Evolutionary conservation across 495 filamentous ascomycete species (phyloP).

Genomic region (Talaromyces wortmannii): DNA sequence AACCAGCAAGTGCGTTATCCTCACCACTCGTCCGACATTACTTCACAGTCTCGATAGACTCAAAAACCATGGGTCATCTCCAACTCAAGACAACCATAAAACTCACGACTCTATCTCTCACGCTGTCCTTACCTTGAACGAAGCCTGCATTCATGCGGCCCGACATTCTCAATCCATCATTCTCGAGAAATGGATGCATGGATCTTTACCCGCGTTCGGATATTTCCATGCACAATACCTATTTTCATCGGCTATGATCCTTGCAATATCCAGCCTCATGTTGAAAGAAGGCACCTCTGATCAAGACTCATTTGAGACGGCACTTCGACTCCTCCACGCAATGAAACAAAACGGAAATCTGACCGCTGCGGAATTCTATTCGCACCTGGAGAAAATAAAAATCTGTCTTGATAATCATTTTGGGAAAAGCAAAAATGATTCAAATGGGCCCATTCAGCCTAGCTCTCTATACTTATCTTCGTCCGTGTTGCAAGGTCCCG

Average conservation of each 20-base stretch:
- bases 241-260: constrained; percentile 32
- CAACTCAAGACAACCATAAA: neutral
- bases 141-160: constrained; percentile 39
- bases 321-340: constrained; percentile 28
- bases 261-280: constrained; percentile 37
- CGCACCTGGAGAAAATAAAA: constrained; percentile 30
- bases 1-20: constrained; percentile 26
- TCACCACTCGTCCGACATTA: constrained; percentile 34
- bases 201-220: constrained; percentile 35
- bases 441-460: neutral
- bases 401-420: constrained; percentile 21
- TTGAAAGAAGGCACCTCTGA: constrained; percentile 30
- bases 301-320: constrained; percentile 29
- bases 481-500: neutral
- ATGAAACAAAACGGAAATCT: constrained; percentile 38
- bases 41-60: constrained; percentile 34
- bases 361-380: constrained; percentile 31
- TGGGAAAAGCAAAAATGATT: neutral
- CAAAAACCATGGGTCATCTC: constrained; percentile 10
- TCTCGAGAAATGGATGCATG: constrained; percentile 36
- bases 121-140: constrained; percentile 32
- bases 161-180: constrained; percentile 36
- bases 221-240: constrained; percentile 42
- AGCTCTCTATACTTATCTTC: neutral
- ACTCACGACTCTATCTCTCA: constrained; percentile 19